Base-by-base conservation (phyloP, 345 rosid genomes). In the Salix dunnii region DNA sequence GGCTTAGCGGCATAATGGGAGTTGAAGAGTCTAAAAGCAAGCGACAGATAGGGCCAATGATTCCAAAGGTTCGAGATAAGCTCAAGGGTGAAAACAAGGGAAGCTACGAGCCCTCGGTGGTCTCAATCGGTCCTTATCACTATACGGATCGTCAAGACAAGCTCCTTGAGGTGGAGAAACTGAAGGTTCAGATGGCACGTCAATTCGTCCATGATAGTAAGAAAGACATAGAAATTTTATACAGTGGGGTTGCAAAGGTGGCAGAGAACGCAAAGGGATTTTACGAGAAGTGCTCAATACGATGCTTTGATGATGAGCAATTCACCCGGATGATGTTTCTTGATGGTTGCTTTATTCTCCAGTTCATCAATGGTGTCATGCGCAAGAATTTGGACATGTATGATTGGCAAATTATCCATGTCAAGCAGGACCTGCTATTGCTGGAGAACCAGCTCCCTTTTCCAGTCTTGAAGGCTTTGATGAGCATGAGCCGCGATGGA, bases 401-500 rank as follows among this genome's bases (percentile, higher is more conserved):
- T 72, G 40, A 48, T 74, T 64, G 13, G 42, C 67, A 13, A 10
- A 40, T 40, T 40, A 40, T 40, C 14, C 62, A 30, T 4, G 28
- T 33, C 0, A 55, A 10, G 12, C 63, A 23, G n/a, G 87, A 84
- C 36, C 16, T 84, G 53, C 58, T 84, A 46, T 71, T 81, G 74
- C 67, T 81, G 0, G 85, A 84, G 51, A 82, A 82, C 18, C 82
- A 85, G 27, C 51, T 80, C 18, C 87, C 85, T 20, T 85, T 38
- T 14, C 7, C 5, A 0, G 33, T 84, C 25, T 72, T 84, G 2
- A 25, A 72, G 14, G 9, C 30, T 18, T 21, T 82, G 66, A 43
- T 27, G 23, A 27, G 14, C 20, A 11, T 43, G 49, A 13, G 3
- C 5, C 0, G 1, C 49, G 5, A 46, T 12, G 18, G 18, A 46